Base-by-base conservation (phyloP, 768 basidiomycete genomes). In the Tricholoma furcatifolium region DNA sequence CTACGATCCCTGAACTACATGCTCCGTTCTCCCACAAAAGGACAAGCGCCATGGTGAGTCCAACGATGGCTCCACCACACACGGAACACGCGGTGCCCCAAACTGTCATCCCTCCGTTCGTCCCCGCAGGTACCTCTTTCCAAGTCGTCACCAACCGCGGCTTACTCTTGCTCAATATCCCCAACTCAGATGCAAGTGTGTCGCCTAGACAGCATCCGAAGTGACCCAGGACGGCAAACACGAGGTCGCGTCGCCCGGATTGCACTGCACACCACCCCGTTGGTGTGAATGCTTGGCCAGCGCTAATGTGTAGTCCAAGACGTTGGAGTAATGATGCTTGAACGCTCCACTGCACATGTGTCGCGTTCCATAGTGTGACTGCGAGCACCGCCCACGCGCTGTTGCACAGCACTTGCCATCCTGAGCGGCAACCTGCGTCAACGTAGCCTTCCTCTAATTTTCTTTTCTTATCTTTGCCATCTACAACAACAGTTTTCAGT, bases 131-230 rank as follows among this genome's bases (percentile, higher is more conserved):
- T 0, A 93, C 91, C 1, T 70, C 59, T 58, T 77, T 79, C 48
- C 87, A 67, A 4, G 89, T 93, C 4, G 93, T 95, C 60, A 97
- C 80, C 31, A 96, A 80, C 43, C 84, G 64, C 31, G 95, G 91
- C 3, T 76, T 77, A 12, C 79, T 74, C 34, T 65, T 66, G 21
- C 93, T 88, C 39, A 97, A 76, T 57, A 97, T 93, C 31, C 95
- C 95, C 20, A 97, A 79, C 69, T 97, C 95, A 8, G 92, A 95
- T 0, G 93, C 93, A 2, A 98, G 82, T 0, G 94, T 97, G 62
- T 97, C 94, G 5, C 91, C 94, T 8, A 94, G 75, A 64, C 89
- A 93, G 67, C 90, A 93, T 2, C 86, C 85, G 67, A 93, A 91
- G 64, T 95, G 93, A 82, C 92, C 91, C 0, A 93, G 65, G 0